phyloP scores from a whole-genome alignment of 192 early-diverging fungal genomes.

The Rhizoclosmatium sp. region DNA sequence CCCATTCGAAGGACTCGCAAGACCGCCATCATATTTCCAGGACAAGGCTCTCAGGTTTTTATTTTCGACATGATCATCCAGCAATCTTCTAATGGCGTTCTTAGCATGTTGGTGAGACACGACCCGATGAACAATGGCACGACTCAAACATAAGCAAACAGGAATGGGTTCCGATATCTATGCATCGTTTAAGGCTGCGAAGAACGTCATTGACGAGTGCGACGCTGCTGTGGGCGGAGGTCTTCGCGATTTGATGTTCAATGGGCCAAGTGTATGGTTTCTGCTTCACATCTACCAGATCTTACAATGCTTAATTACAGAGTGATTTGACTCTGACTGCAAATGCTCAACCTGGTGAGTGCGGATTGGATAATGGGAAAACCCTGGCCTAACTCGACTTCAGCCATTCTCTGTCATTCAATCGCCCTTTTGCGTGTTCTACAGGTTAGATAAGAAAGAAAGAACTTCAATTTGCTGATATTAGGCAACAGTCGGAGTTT shows the following conservation, averaged over 20 bases:
- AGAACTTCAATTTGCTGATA: slow-evolving; percentile 4
- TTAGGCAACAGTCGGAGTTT: slow-evolving; percentile 61
- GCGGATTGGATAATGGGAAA: background rate
- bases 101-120: slow-evolving; percentile 35
- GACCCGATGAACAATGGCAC: too few relatives aligned
- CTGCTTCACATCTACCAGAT: slow-evolving; percentile 13
- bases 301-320: slow-evolving; percentile 20
- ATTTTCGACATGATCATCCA: background rate
- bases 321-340: slow-evolving; percentile 65
- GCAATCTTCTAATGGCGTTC: background rate
- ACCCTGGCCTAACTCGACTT: background rate
- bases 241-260: slow-evolving; percentile 84
- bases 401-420: slow-evolving; percentile 90
- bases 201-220: slow-evolving; percentile 87
- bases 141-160: background rate
- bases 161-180: slow-evolving; percentile 95
- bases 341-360: slow-evolving; percentile 82
- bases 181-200: slow-evolving; percentile 73
- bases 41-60: slow-evolving; percentile 46
- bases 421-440: slow-evolving; percentile 86
- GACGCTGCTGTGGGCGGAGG: slow-evolving; percentile 80
- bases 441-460: slow-evolving; percentile 56
- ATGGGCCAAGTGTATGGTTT: slow-evolving; percentile 71
- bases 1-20: slow-evolving; percentile 8
- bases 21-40: slow-evolving; percentile 44